phyloP scores from a whole-genome alignment of 148 eudicot species.

The Vaccinium vitisidaea region DNA sequence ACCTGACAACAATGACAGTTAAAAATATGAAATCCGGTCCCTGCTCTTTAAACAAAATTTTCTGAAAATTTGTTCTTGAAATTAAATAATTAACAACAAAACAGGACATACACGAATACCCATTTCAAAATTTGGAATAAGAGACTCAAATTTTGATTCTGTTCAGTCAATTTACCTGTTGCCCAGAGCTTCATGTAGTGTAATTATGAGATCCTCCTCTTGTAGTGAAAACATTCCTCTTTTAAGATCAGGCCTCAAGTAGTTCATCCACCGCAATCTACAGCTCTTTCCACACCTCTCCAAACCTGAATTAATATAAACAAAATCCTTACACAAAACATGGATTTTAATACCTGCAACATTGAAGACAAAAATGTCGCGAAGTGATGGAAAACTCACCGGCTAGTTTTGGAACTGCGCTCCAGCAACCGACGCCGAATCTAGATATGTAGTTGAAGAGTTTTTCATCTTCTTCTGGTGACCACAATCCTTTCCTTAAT shows the following conservation, averaged over 20 bases:
- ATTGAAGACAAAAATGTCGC: background rate
- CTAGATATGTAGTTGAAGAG: constrained; percentile 39
- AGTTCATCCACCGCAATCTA: constrained; percentile 83
- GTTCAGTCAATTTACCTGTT: constrained; percentile 51
- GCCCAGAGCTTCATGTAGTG: constrained; percentile 67
- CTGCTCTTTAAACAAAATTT: background rate
- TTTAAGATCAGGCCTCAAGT: constrained; percentile 83
- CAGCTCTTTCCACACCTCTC: constrained; percentile 94
- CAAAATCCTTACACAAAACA: background rate
- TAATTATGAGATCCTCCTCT: constrained; percentile 66
- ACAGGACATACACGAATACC: background rate
- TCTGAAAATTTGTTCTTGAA: background rate
- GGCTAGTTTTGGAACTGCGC: constrained; percentile 43
- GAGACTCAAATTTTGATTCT: background rate
- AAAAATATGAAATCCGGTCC: too few relatives aligned
- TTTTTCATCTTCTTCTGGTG: constrained; percentile 51
- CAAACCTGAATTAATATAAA: constrained; percentile 42
- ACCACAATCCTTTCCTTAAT: constrained; percentile 53
- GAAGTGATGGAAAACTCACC: constrained; percentile 17
- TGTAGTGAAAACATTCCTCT: constrained; percentile 78
- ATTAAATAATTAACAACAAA: background rate
- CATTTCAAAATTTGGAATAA: background rate
- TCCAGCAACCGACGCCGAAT: constrained; percentile 51
- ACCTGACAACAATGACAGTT: constrained; percentile 35
- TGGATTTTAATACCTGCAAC: too few relatives aligned